phyloP scores from a whole-genome alignment of 1,139 yeast species.

The Suhomyces ambrosiae region DNA sequence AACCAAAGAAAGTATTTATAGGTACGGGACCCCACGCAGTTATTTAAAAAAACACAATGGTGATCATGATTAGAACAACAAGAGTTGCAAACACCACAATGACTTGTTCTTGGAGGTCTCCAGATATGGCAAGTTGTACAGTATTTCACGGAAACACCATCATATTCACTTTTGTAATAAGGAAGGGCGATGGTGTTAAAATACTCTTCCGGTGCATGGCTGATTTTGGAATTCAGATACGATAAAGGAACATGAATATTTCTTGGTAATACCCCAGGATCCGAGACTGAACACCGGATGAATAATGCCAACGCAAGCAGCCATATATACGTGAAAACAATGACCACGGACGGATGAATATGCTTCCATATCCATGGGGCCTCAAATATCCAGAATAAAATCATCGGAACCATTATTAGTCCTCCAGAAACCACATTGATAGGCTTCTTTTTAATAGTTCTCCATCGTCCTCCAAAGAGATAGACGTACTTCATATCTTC shows the following conservation, averaged over 20 bases:
- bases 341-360: slow-evolving; percentile 58
- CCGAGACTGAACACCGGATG: slow-evolving; percentile 57
- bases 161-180: slow-evolving; percentile 23
- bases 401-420: slow-evolving; percentile 47
- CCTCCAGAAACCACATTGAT: slow-evolving; percentile 35
- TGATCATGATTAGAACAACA: slow-evolving; percentile 50
- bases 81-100: slow-evolving; percentile 45
- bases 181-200: slow-evolving; percentile 61
- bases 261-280: slow-evolving; percentile 75
- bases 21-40: slow-evolving; percentile 42
- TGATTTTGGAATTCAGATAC: slow-evolving; percentile 19
- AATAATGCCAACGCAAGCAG: slow-evolving; percentile 48
- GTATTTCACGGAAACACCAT: slow-evolving; percentile 46
- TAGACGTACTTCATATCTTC: slow-evolving; percentile 42
- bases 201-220: slow-evolving; percentile 62
- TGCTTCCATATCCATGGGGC: slow-evolving; percentile 62
- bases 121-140: slow-evolving; percentile 51
- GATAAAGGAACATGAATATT: slow-evolving; percentile 57
- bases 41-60: slow-evolving; percentile 42
- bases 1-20: slow-evolving; percentile 46
- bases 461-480: slow-evolving; percentile 66
- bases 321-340: slow-evolving; percentile 64
- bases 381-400: slow-evolving; percentile 46
- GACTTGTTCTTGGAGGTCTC: slow-evolving; percentile 49
- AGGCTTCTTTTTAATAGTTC: slow-evolving; percentile 43